Evolutionary conservation across 805 yeast genomes (phyloP).

Genomic region (Ogataea populi-albae): DNA sequence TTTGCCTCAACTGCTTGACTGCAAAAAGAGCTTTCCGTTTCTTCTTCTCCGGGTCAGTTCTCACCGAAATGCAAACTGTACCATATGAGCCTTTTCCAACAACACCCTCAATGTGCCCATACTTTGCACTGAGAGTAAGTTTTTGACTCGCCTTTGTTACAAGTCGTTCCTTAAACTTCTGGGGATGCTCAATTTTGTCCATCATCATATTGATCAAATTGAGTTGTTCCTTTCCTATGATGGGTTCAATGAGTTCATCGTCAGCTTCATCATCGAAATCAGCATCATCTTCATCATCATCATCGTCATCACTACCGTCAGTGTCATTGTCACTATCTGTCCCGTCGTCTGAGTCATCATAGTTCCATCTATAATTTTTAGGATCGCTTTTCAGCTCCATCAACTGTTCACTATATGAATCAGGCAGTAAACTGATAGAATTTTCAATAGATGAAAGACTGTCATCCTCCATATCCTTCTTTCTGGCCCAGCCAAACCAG

Average conservation of each 20-base stretch:
- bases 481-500: slow-evolving; percentile 33
- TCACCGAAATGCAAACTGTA: slow-evolving; percentile 42
- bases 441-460: slow-evolving; percentile 29
- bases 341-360: slow-evolving; percentile 34
- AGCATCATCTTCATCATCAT: slow-evolving; percentile 30
- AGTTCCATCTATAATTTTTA: slow-evolving; percentile 37
- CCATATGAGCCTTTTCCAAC: slow-evolving; percentile 49
- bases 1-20: slow-evolving; percentile 69
- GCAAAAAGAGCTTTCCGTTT: slow-evolving; percentile 55
- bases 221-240: slow-evolving; percentile 50
- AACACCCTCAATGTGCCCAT: slow-evolving; percentile 51
- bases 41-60: slow-evolving; percentile 38
- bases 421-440: slow-evolving; percentile 36
- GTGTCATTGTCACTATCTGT: slow-evolving; percentile 15
- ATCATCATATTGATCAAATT: slow-evolving; percentile 46
- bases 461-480: slow-evolving; percentile 30
- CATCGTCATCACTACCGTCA: slow-evolving; percentile 22
- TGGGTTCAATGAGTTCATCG: slow-evolving; percentile 41
- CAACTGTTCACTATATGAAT: slow-evolving; percentile 33
- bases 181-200: slow-evolving; percentile 44
- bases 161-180: slow-evolving; percentile 32
- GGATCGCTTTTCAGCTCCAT: slow-evolving; percentile 36
- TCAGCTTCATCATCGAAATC: slow-evolving; percentile 39
- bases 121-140: slow-evolving; percentile 40
- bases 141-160: slow-evolving; percentile 25